These are phyloP conservation scores for Penicillium herquei DNA, from an alignment of 495 filamentous ascomycete genomes.

Conservation along the genomic window DNA sequence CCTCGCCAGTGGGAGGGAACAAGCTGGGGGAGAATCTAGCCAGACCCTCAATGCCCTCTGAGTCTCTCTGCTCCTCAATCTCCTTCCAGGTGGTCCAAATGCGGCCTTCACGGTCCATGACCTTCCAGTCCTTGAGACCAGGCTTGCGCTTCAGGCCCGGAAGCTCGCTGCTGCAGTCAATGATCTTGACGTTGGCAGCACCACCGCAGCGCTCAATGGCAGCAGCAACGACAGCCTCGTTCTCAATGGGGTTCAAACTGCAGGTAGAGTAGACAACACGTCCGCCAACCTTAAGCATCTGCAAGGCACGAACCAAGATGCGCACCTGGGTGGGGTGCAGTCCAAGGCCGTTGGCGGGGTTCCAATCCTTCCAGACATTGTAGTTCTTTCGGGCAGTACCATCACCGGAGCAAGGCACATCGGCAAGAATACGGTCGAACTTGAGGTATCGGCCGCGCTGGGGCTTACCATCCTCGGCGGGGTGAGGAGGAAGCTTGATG, in stretches of 20 bases:
- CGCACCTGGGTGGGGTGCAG: conserved; percentile 80
- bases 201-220: conserved; percentile 93
- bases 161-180: conserved; percentile 77
- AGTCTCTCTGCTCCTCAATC: conserved; percentile 61
- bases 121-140: conserved; percentile 76
- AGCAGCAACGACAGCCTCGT: conserved; percentile 84
- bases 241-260: conserved; percentile 96
- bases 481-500: conserved; percentile 64
- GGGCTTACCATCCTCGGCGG: conserved; percentile 47
- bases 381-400: conserved; percentile 89
- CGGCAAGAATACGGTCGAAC: conserved; percentile 93
- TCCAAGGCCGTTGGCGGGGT: conserved; percentile 75
- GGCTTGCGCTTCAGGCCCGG: conserved; percentile 69
- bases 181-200: conserved; percentile 70
- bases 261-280: conserved; percentile 96
- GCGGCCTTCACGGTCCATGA: conserved; percentile 78
- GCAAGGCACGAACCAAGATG: conserved; percentile 87
- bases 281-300: conserved; percentile 95
- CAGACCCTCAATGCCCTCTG: conserved; percentile 54
- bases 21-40: conserved; percentile 71
- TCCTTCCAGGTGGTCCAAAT: conserved; percentile 77
- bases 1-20: conserved; percentile 70
- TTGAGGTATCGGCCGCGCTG: conserved; percentile 74
- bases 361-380: conserved; percentile 94
- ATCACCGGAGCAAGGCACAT: conserved; percentile 96